Conservation (phyloP, 352 stramenopile genomes). For the Aphanomyces stellatus region DNA sequence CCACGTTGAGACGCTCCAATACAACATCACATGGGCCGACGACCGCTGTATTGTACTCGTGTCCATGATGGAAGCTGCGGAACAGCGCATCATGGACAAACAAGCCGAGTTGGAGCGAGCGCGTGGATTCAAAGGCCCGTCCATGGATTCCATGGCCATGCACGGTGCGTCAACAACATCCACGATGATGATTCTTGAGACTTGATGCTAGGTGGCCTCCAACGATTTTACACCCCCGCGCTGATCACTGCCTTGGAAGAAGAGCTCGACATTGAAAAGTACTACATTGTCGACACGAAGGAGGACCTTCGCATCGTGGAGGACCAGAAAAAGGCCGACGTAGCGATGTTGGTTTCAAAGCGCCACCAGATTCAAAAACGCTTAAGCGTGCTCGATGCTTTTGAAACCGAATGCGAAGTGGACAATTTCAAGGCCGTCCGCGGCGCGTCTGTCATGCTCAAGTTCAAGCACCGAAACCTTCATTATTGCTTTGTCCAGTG, state of each 20-base stretch:
- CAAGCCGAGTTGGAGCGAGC: constrained; percentile 66
- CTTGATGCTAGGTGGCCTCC: constrained; percentile 47
- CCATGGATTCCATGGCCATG: constrained; percentile 54
- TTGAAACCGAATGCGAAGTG: constrained; percentile 31
- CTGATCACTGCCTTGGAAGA: constrained; percentile 63
- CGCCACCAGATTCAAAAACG: constrained; percentile 33
- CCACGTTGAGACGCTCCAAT: constrained; percentile 48
- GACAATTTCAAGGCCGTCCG: constrained; percentile 2
- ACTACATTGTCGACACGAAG: constrained; percentile 79
- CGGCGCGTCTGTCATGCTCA: neutral
- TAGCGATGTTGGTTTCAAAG: constrained; percentile 31
- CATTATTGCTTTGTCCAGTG: constrained; percentile 3
- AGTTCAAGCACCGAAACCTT: neutral
- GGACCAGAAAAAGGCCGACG: constrained; percentile 57
- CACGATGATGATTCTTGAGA: neutral
- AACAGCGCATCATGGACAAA: constrained; percentile 66
- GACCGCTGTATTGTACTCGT: constrained; percentile 60
- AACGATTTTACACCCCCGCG: constrained; percentile 72
- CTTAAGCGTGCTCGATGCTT: constrained; percentile 32
- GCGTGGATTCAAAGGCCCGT: constrained; percentile 47
- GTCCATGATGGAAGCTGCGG: constrained; percentile 50
- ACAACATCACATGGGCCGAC: constrained; percentile 74
- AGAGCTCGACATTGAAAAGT: constrained; percentile 74
- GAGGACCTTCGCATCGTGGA: constrained; percentile 58
- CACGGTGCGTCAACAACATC: constrained; percentile 4